Conservation (phyloP, 2,329 filamentous ascomycete species). For the Microcera coccophila region DNA sequence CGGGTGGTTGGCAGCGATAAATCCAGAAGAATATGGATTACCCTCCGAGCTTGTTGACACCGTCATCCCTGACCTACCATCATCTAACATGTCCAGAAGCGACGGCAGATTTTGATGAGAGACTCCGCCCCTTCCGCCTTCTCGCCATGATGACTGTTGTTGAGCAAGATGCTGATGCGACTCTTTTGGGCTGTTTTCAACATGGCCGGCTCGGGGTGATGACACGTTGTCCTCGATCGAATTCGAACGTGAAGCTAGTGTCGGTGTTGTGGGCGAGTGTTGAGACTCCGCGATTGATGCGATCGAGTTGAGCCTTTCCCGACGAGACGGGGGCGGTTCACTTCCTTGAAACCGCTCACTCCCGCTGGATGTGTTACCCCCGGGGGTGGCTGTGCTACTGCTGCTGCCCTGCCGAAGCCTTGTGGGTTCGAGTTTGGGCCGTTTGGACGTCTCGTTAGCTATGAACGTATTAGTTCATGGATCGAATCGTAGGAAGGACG, state of each 20-base stretch:
- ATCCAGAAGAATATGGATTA: constrained; percentile 25
- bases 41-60: constrained; percentile 17
- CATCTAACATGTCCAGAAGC: constrained; percentile 47
- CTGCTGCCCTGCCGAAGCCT: constrained; percentile 36
- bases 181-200: constrained; percentile 34
- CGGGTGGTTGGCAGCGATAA: constrained; percentile 30
- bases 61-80: constrained; percentile 23
- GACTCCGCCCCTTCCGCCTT: constrained; percentile 13
- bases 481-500: background rate
- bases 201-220: constrained; percentile 40
- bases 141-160: constrained; percentile 28
- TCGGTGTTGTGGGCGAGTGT: constrained; percentile 38
- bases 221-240: constrained; percentile 41
- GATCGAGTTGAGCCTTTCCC: constrained; percentile 47
- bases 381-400: constrained; percentile 40
- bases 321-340: constrained; percentile 44
- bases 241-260: constrained; percentile 33
- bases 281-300: constrained; percentile 45
- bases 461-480: constrained; percentile 7
- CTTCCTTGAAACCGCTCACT: constrained; percentile 47
- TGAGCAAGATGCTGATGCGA: constrained; percentile 25
- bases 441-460: constrained; percentile 44
- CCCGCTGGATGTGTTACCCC: constrained; percentile 35
- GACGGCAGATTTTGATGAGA: constrained; percentile 41
- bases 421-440: constrained; percentile 43